Conservation (phyloP, 108 stramenopile genomes). For the Epithemia pelagica region DNA sequence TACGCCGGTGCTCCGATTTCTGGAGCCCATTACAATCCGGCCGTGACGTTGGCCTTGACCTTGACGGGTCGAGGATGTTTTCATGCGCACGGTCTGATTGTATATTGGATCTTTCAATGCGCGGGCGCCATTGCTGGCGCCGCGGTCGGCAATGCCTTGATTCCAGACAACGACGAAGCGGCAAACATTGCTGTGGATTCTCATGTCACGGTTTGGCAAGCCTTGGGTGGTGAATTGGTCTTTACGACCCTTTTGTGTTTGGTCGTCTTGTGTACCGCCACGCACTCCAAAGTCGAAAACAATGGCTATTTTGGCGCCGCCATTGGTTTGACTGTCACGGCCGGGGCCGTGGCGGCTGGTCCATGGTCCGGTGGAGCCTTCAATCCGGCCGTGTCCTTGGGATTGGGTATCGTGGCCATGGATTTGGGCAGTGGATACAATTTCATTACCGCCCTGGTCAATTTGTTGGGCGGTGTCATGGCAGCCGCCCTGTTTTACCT, state of each 20-base stretch:
- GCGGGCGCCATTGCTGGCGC: neutral
- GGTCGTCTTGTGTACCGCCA: constrained; percentile 19
- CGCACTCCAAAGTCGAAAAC: constrained; percentile 11
- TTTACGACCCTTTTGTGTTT: constrained; percentile 19
- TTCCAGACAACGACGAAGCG: neutral
- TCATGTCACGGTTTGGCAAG: neutral
- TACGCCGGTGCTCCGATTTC: neutral
- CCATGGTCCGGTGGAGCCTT: constrained; percentile 21
- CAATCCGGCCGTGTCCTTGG: constrained; percentile 27
- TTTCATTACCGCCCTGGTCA: neutral
- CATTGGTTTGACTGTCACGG: constrained; percentile 21
- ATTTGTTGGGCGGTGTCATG: constrained; percentile 6
- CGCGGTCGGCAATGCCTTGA: neutral
- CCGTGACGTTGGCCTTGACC: neutral
- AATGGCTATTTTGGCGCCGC: constrained; percentile 22
- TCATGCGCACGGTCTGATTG: neutral
- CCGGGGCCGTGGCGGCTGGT: constrained; percentile 22
- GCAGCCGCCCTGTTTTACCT: neutral
- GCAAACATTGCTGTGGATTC: neutral
- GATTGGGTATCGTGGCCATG: constrained; percentile 10
- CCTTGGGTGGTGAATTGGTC: neutral
- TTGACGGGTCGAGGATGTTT: neutral
- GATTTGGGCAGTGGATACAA: neutral
- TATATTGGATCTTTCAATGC: neutral
- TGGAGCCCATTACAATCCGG: neutral